Conservation (phyloP, 768 basidiomycete genomes). For the Mycena epipterygia region DNA sequence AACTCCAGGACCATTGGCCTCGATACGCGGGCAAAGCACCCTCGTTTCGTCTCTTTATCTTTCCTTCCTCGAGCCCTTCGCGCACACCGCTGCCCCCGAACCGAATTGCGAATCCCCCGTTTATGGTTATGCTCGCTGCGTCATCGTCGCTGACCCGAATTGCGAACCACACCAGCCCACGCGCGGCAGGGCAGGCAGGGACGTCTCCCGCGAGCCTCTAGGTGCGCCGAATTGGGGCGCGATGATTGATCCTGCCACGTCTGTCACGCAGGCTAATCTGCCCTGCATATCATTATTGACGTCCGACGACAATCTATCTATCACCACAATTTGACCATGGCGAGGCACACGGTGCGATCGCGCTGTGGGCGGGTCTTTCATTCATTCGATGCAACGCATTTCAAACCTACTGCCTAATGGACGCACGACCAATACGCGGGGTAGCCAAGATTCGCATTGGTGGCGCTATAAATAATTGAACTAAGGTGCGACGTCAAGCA, state of each 20-base stretch:
- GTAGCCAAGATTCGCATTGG: too few relatives aligned
- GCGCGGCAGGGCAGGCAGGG: slow-evolving; percentile 1
- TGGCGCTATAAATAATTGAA: not conserved
- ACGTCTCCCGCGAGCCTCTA: slow-evolving; percentile 21
- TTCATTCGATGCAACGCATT: not conserved
- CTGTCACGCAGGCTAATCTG: slow-evolving; percentile 5
- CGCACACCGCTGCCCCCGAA: not conserved
- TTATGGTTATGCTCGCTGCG: slow-evolving; percentile 10
- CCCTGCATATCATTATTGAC: slow-evolving; percentile 6
- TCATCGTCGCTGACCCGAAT: slow-evolving; percentile 6
- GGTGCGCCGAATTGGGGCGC: not conserved
- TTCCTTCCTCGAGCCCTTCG: not conserved
- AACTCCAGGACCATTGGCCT: not conserved
- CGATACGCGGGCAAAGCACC: not conserved
- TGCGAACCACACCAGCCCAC: not conserved
- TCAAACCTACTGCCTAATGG: not conserved
- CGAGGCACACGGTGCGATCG: not conserved
- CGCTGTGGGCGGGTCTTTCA: too few relatives aligned
- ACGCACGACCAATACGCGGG: too few relatives aligned
- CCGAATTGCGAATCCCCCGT: slow-evolving; percentile 18
- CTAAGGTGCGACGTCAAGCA: not conserved
- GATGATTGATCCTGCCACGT: slow-evolving; percentile 23
- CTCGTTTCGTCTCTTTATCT: not conserved
- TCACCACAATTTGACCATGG: slow-evolving; percentile 3
- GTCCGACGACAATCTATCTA: not conserved